Base-by-base conservation (phyloP, 2,329 filamentous ascomycete genomes). In the Helotiales sp. region DNA sequence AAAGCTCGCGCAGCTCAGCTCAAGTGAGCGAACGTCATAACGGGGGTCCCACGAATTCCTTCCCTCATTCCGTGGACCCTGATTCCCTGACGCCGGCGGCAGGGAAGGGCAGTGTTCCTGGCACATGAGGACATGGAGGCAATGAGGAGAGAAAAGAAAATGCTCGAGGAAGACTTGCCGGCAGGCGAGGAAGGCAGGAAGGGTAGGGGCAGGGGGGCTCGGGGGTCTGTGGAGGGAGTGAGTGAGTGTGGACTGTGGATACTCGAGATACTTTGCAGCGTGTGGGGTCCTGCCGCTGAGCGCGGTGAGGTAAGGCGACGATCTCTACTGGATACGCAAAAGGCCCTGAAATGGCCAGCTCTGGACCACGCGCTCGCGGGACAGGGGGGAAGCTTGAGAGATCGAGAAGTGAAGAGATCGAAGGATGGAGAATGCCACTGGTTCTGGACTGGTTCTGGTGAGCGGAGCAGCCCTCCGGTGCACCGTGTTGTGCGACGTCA, bases 51-150 rank as follows among this genome's bases (percentile, higher is more conserved):
- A 30, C 17, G 49, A 52, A 52, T 52, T 52, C 24, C 49, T 52
- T 52, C 24, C 49, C 49, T 52, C 49, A 52, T 30, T 17, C 49
- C 24, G 49, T 52, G 49, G 49, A 52, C 49, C 49, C 49, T 52
- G 49, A 60, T 45, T 20, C 40, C 40, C 40, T 45, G 40, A 45
- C 40, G 40, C 40, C 17, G 17, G 40, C 40, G 37, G 37, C 37
- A 43, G 15, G 6, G 37, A 11, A 43, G 13, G 13, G 37, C 13
- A 45, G n/a, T n/a, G 40, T 45, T 45, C 40, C 40, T 45, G 40
- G 37, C 37, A 40, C 37, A 40, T 3, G 34, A 13, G 11, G 34
- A 40, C 7, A 40, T 3, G 6, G 6, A 15, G 11, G 34, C 8
- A 40, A 3, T 3, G 34, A 45, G 6, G 40, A 45, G 37, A 15